Evolutionary conservation across 176 grass and related monocot genomes (phyloP).

Genomic region (Olyra latifolia): DNA sequence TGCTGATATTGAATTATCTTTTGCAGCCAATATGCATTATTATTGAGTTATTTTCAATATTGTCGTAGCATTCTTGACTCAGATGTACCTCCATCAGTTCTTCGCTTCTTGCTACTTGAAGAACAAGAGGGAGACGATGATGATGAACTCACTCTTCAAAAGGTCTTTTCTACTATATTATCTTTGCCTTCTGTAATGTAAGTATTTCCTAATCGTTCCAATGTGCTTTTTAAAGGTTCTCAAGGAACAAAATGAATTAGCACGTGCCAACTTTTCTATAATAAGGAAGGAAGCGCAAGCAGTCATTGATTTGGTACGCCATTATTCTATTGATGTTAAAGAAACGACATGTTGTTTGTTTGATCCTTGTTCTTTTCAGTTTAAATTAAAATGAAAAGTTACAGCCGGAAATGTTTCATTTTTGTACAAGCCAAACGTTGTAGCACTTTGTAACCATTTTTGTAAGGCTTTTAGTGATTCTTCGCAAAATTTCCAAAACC

Average conservation of each 20-base stretch:
- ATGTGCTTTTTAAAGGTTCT: slow-evolving; percentile 51
- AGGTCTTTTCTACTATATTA: slow-evolving; percentile 47
- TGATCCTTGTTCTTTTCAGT: no score
- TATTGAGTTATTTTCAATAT: slow-evolving; percentile 95
- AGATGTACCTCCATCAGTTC: slow-evolving; percentile 77
- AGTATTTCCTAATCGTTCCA: slow-evolving; percentile 24
- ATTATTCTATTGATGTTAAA: slow-evolving; percentile 36
- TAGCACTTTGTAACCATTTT: no score
- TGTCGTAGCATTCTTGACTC: slow-evolving; percentile 85
- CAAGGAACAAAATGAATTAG: slow-evolving; percentile 86
- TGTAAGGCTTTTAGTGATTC: no score
- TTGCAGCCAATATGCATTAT: slow-evolving; percentile 91
- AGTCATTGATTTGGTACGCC: slow-evolving; percentile 74
- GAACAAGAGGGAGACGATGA: slow-evolving; percentile 87
- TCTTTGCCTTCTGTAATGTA: background rate
- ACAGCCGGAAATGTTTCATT: no score
- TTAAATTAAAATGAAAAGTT: no score
- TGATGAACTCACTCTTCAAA: slow-evolving; percentile 84
- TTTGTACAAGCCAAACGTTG: no score
- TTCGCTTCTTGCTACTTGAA: slow-evolving; percentile 75
- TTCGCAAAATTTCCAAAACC: no score
- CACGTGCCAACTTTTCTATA: slow-evolving; percentile 73
- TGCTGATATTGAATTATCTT: slow-evolving; percentile 32
- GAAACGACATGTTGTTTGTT: background rate
- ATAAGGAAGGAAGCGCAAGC: slow-evolving; percentile 90